Percentiles rank a stretch among this genome's conserved stretches.
phyloP scores from a whole-genome alignment of 306 rosid genomes.

The Prunus campanulata region DNA sequence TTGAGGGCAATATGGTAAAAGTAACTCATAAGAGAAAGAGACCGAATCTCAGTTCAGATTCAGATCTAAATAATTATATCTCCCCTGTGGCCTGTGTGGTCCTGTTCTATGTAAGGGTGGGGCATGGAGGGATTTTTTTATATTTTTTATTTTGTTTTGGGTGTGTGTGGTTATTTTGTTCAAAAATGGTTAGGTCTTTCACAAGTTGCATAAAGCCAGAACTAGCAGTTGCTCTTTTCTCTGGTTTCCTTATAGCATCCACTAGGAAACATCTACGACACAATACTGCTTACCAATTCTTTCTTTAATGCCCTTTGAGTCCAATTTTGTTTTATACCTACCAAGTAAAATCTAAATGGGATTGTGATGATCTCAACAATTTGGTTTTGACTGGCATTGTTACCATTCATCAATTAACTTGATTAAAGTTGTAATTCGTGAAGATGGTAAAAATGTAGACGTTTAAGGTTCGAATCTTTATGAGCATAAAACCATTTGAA shows the following conservation, averaged over 20 bases:
- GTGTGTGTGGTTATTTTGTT: slow-evolving; percentile 35
- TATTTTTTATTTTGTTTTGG: not conserved
- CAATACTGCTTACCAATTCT: not conserved
- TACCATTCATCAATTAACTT: not conserved
- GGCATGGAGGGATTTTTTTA: not conserved
- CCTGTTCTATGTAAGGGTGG: not conserved
- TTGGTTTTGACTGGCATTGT: not conserved
- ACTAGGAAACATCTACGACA: slow-evolving; percentile 26
- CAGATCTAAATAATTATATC: slow-evolving; percentile 65
- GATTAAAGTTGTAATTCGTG: too few relatives aligned
- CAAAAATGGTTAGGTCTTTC: slow-evolving; percentile 44
- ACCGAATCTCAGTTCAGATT: slow-evolving; percentile 71
- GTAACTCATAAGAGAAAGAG: slow-evolving; percentile 21
- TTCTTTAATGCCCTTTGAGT: not conserved
- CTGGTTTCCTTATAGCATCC: slow-evolving; percentile 43
- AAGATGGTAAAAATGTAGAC: too few relatives aligned
- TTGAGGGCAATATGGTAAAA: slow-evolving; percentile 44
- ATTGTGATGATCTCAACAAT: not conserved
- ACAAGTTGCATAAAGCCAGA: slow-evolving; percentile 57
- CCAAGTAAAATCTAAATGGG: too few relatives aligned
- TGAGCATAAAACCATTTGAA: too few relatives aligned
- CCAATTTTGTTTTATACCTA: not conserved
- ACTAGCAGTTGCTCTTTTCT: slow-evolving; percentile 49
- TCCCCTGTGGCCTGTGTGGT: not conserved
- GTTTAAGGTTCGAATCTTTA: too few relatives aligned